These are phyloP conservation scores for Hyaloscypha finlandica DNA, from an alignment of 495 filamentous ascomycete genomes.

Conservation along the genomic window DNA sequence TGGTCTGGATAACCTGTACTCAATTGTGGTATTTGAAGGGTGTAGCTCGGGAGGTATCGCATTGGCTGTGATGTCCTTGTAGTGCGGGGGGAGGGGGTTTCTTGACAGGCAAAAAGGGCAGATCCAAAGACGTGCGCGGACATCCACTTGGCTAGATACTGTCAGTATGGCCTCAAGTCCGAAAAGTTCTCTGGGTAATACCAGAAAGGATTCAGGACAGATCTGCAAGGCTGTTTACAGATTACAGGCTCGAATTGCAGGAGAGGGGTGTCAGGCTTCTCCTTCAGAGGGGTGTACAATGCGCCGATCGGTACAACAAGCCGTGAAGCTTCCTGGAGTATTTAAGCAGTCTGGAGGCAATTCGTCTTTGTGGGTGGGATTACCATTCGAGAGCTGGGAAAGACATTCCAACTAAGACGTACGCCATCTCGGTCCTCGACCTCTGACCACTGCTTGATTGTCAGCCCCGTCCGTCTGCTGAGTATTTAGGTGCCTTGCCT, in stretches of 20 bases:
- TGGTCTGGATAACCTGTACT: slow-evolving; percentile 91
- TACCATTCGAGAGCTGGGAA: slow-evolving; percentile 97
- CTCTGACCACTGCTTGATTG: slow-evolving; percentile 69
- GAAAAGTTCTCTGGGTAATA: slow-evolving; percentile 42
- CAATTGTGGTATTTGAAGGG: slow-evolving; percentile 91
- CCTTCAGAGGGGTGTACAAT: slow-evolving; percentile 94
- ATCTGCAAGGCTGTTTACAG: slow-evolving; percentile 94
- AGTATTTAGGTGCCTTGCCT: slow-evolving; percentile 32
- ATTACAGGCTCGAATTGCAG: slow-evolving; percentile 97
- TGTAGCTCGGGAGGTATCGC: slow-evolving; percentile 95
- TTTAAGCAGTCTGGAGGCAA: slow-evolving; percentile 10
- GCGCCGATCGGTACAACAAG: slow-evolving; percentile 97
- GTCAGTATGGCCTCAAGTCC: slow-evolving; percentile 26
- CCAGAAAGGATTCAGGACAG: slow-evolving; percentile 97
- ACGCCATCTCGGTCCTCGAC: slow-evolving; percentile 97
- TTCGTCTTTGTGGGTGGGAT: slow-evolving; percentile 31
- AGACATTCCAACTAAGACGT: slow-evolving; percentile 98
- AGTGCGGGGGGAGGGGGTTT: slow-evolving; percentile 93
- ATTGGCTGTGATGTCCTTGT: slow-evolving; percentile 97
- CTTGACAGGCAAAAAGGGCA: slow-evolving; percentile 97
- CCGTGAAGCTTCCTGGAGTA: slow-evolving; percentile 82
- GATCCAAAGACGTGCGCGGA: slow-evolving; percentile 94
- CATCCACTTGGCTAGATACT: slow-evolving; percentile 80
- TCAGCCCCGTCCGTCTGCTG: neutral
- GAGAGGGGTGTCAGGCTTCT: slow-evolving; percentile 85